phyloP scores from a whole-genome alignment of 768 basidiomycete genomes.

The Boletus sp. region DNA sequence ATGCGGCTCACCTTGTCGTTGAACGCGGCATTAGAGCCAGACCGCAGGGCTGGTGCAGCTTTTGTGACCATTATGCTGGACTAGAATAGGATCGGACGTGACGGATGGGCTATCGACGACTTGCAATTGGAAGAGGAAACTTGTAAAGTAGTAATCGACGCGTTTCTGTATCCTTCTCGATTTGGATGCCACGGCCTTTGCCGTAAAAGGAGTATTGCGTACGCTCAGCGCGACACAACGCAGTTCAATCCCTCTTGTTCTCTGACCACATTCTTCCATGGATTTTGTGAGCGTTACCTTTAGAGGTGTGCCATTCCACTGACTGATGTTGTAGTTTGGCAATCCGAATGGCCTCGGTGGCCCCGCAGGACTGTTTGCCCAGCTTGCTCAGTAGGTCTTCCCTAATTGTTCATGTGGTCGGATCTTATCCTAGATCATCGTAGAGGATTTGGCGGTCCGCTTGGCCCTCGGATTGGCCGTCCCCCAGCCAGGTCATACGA shows the following conservation, averaged over 20 bases:
- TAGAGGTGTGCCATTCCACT: background rate
- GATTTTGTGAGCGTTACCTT: constrained; percentile 33
- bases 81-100: constrained; percentile 10
- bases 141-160: constrained; percentile 17
- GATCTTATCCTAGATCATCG: constrained; percentile 18
- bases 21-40: constrained; percentile 72
- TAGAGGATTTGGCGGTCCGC: constrained; percentile 55
- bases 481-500: constrained; percentile 74
- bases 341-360: constrained; percentile 36
- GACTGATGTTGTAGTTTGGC: constrained; percentile 33
- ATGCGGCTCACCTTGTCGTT: constrained; percentile 68
- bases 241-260: constrained; percentile 12
- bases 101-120: constrained; percentile 11
- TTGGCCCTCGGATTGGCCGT: constrained; percentile 43
- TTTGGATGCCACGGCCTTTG: constrained; percentile 28
- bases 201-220: constrained; percentile 31
- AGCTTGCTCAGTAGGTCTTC: constrained; percentile 55
- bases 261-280: constrained; percentile 31
- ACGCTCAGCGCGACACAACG: constrained; percentile 6
- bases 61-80: constrained; percentile 29
- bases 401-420: background rate
- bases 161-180: constrained; percentile 18
- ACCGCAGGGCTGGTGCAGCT: constrained; percentile 16
- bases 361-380: constrained; percentile 60
- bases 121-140: background rate